Base-by-base conservation (phyloP, 306 rosid genomes). In the Medicago ruthenica region DNA sequence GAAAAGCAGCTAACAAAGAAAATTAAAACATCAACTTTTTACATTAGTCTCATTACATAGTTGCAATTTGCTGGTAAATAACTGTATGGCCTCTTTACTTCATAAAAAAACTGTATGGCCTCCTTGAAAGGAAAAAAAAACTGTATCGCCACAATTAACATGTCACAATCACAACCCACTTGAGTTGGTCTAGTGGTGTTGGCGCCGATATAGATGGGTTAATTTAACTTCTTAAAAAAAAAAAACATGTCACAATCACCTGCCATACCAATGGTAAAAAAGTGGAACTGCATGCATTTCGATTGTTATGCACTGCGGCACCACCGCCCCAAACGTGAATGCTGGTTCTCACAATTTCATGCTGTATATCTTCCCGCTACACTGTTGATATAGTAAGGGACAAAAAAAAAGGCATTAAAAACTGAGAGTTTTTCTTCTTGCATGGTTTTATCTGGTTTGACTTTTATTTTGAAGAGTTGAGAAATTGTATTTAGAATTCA, bases 1-100 rank as follows among this genome's bases (percentile, higher is more conserved):
- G 63, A 20, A 55, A 77, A 82, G 36, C 18, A 65, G 7, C 63
- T 36, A 67, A 16, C 36, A 34, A 60, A 53, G 10, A 31, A 14
- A 45, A 51, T 16, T 10, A 59, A 77, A 70, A 34, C 76, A 44
- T 4, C 6, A 48, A 20, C 50, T 9, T 50, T 58, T 41, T 58
- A 51, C 20, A 34, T 31, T 27, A 44, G 15, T 10, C 14, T n/a
- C 24, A 39, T 34, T 14, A 51, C 57, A 51, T 51, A 51, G 57
- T 51, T 45, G 51, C n/a, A 12, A 45, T 45, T 45, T 15, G 16
- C 7, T 12, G 1, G 16, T 45, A 45, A 45, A 13, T 12, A 45
- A 4, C 13, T 12, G 14, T 45, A 45, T 45, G 51, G 51, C 51
- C n/a, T n/a, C n/a, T n/a, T n/a, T n/a, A n/a, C n/a, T n/a, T n/a